These are phyloP conservation scores for Candida michaelii DNA, from an alignment of 805 yeast species.

Conservation along the genomic window DNA sequence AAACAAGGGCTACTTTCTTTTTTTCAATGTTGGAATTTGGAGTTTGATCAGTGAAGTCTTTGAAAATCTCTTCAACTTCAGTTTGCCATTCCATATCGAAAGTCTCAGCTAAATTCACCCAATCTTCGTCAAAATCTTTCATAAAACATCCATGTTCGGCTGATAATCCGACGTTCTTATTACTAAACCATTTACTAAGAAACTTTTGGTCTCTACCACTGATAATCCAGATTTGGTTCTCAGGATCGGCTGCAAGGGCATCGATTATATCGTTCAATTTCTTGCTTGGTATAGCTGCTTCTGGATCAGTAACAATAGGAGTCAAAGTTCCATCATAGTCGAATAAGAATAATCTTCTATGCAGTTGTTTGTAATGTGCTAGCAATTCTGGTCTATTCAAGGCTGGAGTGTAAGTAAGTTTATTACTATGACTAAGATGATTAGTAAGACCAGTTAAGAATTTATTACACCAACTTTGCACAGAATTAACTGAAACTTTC, in stretches of 20 bases:
- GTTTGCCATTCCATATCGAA: conserved; percentile 94
- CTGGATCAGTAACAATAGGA: conserved; percentile 94
- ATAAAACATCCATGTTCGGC: conserved; percentile 98
- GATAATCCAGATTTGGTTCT: conserved; percentile 89
- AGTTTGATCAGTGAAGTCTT: conserved; percentile 77
- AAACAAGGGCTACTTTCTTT: conserved; percentile 91
- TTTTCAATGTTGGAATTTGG: conserved; percentile 87
- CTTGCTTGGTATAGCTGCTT: conserved; percentile 94
- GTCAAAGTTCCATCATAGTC: conserved; percentile 98
- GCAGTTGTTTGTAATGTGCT: conserved; percentile 57
- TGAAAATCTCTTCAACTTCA: conserved; percentile 74
- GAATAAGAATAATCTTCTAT: conserved; percentile 77
- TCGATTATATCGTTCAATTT: conserved; percentile 60
- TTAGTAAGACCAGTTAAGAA: conserved; percentile 53
- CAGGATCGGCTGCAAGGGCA: conserved; percentile 67
- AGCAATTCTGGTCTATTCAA: conserved; percentile 69
- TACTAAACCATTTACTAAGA: conserved; percentile 84
- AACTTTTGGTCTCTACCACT: conserved; percentile 94
- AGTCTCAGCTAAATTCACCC: conserved; percentile 83
- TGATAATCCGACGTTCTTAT: conserved; percentile 71
- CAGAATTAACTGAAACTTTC: conserved; percentile 66
- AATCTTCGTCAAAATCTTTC: conserved; percentile 64
- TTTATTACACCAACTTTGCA: conserved; percentile 75
- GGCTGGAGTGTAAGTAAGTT: conserved; percentile 63
- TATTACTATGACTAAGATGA: conserved; percentile 37